Evolutionary conservation across 192 early-diverging fungal genomes (phyloP).

Genomic region (Backusella tarrabulga): DNA sequence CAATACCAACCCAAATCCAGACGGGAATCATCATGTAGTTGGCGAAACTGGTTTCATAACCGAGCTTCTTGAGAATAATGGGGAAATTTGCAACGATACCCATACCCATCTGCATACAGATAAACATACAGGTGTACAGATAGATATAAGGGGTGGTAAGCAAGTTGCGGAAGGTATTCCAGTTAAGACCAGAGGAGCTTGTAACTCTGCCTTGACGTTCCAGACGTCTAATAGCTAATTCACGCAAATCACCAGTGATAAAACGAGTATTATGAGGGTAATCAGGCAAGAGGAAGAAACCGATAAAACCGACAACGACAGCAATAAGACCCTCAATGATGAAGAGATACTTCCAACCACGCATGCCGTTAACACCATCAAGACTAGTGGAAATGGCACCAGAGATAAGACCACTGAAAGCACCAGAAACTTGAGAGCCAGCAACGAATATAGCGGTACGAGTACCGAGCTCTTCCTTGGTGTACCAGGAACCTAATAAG

Average conservation of each 20-base stretch:
- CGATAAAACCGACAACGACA: constrained; percentile 38
- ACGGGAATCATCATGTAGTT: constrained; percentile 45
- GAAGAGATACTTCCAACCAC: constrained; percentile 50
- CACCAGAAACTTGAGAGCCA: constrained; percentile 27
- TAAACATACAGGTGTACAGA: constrained; percentile 14
- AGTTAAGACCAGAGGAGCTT: constrained; percentile 13
- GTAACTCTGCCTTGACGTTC: constrained; percentile 16
- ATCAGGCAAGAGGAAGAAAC: constrained; percentile 49
- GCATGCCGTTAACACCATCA: constrained; percentile 47
- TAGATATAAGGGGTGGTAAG: constrained; percentile 20
- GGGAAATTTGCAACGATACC: constrained; percentile 30
- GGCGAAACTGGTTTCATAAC: constrained; percentile 36
- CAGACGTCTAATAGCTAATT: constrained; percentile 19
- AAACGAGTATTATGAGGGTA: constrained; percentile 55
- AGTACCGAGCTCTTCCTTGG: constrained; percentile 35
- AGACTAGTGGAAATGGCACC: constrained; percentile 28
- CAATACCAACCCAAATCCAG: constrained; percentile 25
- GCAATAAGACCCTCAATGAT: constrained; percentile 59
- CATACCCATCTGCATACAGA: constrained; percentile 29
- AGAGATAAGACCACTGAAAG: constrained; percentile 29
- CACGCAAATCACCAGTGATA: constrained; percentile 42
- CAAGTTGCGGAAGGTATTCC: constrained; percentile 26
- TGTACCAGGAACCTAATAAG: constrained; percentile 40
- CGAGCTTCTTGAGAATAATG: constrained; percentile 42
- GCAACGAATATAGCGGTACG: constrained; percentile 36